phyloP scores from a whole-genome alignment of 805 yeast species.

The Sungouiella blattae region DNA sequence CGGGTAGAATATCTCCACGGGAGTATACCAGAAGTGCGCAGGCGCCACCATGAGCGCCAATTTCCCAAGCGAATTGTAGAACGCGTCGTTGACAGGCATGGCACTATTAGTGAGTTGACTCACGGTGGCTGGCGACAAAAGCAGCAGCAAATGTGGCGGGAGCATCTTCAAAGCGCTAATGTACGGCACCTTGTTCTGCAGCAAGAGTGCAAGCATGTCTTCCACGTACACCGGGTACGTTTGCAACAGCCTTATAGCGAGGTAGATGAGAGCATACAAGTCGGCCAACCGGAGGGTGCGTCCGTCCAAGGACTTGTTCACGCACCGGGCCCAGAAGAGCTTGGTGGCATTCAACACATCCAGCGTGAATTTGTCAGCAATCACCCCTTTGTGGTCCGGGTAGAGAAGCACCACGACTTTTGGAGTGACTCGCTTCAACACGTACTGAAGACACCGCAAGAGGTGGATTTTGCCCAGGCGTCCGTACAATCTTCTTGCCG shows the following conservation, averaged over 20 bases:
- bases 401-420: conserved; percentile 11
- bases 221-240: conserved; percentile 46
- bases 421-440: conserved; percentile 41
- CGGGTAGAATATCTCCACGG: conserved; percentile 29
- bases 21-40: conserved; percentile 5
- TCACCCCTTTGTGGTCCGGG: conserved; percentile 5
- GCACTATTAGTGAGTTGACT: conserved; percentile 36
- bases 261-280: conserved; percentile 41
- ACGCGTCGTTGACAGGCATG: conserved; percentile 37
- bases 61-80: conserved; percentile 22
- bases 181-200: conserved; percentile 48
- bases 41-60: conserved; percentile 8
- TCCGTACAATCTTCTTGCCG: conserved; percentile 40
- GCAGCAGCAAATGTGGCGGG: conserved; percentile 34
- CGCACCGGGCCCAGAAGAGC: conserved; percentile 29
- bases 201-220: conserved; percentile 44
- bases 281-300: conserved; percentile 25
- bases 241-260: conserved; percentile 46
- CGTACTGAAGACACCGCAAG: conserved; percentile 45
- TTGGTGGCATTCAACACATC: conserved; percentile 18
- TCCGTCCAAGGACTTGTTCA: conserved; percentile 1
- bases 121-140: conserved; percentile 37
- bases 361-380: conserved; percentile 5
- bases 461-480: conserved; percentile 42
- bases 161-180: conserved; percentile 36